Conservation (phyloP, 495 filamentous ascomycete species). For the Podospora appendiculata region DNA sequence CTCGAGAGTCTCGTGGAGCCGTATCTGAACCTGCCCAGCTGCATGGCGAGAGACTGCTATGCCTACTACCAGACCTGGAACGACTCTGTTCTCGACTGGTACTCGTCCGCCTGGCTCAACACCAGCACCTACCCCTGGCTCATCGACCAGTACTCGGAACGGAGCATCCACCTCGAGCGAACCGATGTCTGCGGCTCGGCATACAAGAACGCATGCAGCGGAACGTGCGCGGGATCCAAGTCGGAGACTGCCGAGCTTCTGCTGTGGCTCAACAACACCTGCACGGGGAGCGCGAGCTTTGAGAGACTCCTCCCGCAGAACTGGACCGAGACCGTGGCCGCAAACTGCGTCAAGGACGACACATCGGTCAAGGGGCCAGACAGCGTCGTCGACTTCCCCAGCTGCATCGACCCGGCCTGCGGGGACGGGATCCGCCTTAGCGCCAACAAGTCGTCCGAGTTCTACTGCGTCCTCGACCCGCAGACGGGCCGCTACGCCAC, state of each 20-base stretch:
- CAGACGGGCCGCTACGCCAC: background rate
- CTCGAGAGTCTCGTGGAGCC: background rate
- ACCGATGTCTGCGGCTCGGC: background rate
- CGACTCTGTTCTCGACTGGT: background rate
- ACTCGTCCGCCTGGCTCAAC: background rate
- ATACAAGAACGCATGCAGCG: background rate
- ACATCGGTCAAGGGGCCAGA: no score
- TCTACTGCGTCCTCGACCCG: background rate
- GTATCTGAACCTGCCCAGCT: background rate
- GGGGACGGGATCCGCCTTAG: background rate
- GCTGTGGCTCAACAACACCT: constrained; percentile 2
- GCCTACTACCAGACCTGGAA: background rate
- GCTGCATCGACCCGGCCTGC: background rate
- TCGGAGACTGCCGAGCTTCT: background rate
- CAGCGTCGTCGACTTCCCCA: background rate
- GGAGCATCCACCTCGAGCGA: background rate
- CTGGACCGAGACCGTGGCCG: background rate
- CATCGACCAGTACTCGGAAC: background rate
- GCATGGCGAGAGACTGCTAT: background rate
- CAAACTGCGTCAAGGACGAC: background rate
- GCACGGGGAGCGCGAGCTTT: background rate
- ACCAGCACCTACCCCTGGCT: background rate
- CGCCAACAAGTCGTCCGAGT: background rate
- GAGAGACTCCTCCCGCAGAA: background rate
- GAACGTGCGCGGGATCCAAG: background rate